Evolutionary conservation across 129 eudicot species (phyloP), one percentile per base, ranked within the genome.

Genomic region (Centaurea solstitialis): DNA sequence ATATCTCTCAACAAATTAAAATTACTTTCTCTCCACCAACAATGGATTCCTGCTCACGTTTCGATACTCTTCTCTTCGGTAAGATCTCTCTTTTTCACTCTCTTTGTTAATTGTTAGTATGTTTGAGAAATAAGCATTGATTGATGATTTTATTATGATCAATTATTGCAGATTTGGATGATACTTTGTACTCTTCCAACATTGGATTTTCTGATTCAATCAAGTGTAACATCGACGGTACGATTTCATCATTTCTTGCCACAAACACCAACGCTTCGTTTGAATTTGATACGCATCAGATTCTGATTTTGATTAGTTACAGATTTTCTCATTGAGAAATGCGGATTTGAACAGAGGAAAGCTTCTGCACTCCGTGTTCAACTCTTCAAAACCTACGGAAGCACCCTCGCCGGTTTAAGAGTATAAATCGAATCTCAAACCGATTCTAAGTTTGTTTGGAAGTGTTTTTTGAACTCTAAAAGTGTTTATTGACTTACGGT

Each of bases 341-440:
- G 89, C 45, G 99, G 99, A 76, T 87, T 95, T 70, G 76, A 89
- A 3, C 83, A 68, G 68, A 72, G 86, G 22, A 85, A 91, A 73
- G 99, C 99, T 66, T 86, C 96, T 0, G 72, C 81, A 24, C 86
- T 95, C 38, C 93, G 97, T 33, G 87, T 80, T 65, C 91, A 95
- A 82, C 93, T 95, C 74, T 93, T 95, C 86, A 93, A 84, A 64
- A 89, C 90, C 37, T 93, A 95, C 72, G 99, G 99, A 59, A 93
- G 99, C 93, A 82, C 99, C 21, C 89, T 95, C n/a, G 98, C 98
- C 11, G 99, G 99, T 4, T 87, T 95, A 26, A 81, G 99, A 71
- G 99, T 95, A 89, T 81, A 13, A 64, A 22, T 43, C 5, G 30
- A 1, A 71, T 7, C 22, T 47, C 45, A 7, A 37, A 68, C 37